Conservation (phyloP, 257 asterid genomes). For the Scutellaria barbata region DNA sequence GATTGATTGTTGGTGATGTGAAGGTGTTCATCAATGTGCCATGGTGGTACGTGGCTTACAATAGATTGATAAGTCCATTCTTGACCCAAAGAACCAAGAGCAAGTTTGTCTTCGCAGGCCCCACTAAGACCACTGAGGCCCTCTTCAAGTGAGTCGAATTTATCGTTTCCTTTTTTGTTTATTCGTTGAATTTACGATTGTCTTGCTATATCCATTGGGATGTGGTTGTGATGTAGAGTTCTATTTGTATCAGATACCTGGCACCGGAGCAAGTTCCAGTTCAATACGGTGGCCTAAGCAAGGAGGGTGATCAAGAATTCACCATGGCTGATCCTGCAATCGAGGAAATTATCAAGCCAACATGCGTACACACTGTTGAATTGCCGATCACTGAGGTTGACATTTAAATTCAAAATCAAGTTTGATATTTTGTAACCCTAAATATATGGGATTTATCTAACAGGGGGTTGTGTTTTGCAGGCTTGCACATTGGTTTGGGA, state of each 20-base stretch:
- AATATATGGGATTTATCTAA: neutral
- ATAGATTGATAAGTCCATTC: constrained; percentile 86
- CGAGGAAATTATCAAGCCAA: constrained; percentile 81
- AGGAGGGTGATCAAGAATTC: constrained; percentile 76
- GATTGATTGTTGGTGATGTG: constrained; percentile 20
- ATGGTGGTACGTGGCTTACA: constrained; percentile 97
- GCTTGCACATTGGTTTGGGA: constrained; percentile 77
- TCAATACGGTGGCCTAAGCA: constrained; percentile 92
- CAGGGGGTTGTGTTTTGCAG: constrained; percentile 42
- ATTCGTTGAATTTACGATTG: neutral
- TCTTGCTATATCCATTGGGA: neutral
- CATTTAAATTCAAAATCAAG: neutral
- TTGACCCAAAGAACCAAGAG: constrained; percentile 92
- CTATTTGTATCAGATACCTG: constrained; percentile 59
- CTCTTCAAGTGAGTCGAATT: constrained; percentile 69
- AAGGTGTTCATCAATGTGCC: constrained; percentile 97
- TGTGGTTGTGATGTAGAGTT: neutral
- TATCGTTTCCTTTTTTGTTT: neutral
- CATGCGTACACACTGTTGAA: constrained; percentile 72
- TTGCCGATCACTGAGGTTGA: constrained; percentile 82
- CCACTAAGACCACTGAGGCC: constrained; percentile 82
- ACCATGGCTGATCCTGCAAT: constrained; percentile 64
- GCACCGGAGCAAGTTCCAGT: constrained; percentile 91
- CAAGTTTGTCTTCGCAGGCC: constrained; percentile 98
- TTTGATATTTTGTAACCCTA: neutral